Evolutionary conservation across 257 asterid species (phyloP), one percentile per base, ranked within the genome.

Genomic region (Plectranthus barbatus): DNA sequence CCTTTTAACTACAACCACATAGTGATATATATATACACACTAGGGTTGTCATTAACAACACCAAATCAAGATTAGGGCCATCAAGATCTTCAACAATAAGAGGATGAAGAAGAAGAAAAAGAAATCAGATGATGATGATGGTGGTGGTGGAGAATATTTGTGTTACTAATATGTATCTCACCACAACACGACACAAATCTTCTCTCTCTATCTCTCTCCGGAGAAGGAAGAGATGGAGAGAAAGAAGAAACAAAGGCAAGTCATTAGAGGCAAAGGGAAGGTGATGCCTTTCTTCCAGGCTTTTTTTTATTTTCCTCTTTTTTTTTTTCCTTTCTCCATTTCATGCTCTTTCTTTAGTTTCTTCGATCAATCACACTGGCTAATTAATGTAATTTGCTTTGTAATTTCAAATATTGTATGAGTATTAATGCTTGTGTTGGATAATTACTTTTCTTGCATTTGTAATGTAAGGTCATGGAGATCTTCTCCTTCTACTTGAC

Each of bases 241-340:
- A 5, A 11, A 59, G 52, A 59, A 60, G 54, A 40, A 42, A 18
- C 61, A 45, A 59, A 49, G 81, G 81, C 81, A 71, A 76, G 81
- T 76, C 81, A 34, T 40, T 26, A 56, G 46, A 67, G 81, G 81
- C 81, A 76, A 76, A 76, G 81, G 77, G 81, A 76, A 76, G 81
- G 81, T 58, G 56, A 76, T 53, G 81, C 81, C 81, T 76, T 76
- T 76, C 81, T 71, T 76, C 81, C 81, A 76, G 81, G 24, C 7
- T 55, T 47, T 66, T 66, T 49, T 3, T 8, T 57, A 56, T 36
- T 48, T 4, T 15, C 8, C 13, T n/a, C 12, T 4, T 37, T 40
- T 40, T 55, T 31, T 14, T 5, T 26, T 31, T 14, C n/a, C 1
- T 5, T 31, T 7, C 23, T 15, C 33, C 4, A 3, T 13, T 50